Percentiles rank a stretch among this genome's conserved stretches.
These are phyloP conservation scores for Takakia lepidozioides DNA, from an alignment of 225 moss, liverwort and hornwort genomes.

Conservation along the genomic window DNA sequence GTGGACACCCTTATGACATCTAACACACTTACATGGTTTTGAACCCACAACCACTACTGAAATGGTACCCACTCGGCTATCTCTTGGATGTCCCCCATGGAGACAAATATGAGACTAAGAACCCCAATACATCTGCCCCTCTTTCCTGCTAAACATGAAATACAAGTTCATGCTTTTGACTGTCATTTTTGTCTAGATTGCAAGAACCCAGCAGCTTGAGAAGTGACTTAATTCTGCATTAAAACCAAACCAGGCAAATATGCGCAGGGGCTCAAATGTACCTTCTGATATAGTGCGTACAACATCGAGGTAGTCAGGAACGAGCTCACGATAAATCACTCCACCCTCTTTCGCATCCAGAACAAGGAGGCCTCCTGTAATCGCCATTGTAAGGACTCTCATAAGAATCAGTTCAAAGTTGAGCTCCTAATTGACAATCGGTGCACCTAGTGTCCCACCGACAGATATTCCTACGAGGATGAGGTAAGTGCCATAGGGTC, in stretches of 20 bases:
- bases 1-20: too few relatives aligned
- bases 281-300: slow-evolving; percentile 87
- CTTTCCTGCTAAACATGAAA: not conserved
- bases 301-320: slow-evolving; percentile 78
- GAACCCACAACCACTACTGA: too few relatives aligned
- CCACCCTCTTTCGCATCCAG: slow-evolving; percentile 71
- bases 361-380: slow-evolving; percentile 66
- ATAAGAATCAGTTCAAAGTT: too few relatives aligned
- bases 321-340: slow-evolving; percentile 65
- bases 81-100: too few relatives aligned
- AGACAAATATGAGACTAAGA: too few relatives aligned
- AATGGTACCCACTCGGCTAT: too few relatives aligned
- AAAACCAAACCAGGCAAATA: not conserved
- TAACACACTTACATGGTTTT: too few relatives aligned
- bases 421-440: too few relatives aligned
- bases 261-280: slow-evolving; percentile 5
- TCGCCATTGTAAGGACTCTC: slow-evolving; percentile 2
- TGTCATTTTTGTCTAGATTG: not conserved
- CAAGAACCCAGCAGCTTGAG: too few relatives aligned
- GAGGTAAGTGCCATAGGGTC: too few relatives aligned
- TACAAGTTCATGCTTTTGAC: not conserved
- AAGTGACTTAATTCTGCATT: not conserved
- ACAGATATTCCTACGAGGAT: too few relatives aligned
- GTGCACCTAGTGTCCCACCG: too few relatives aligned
- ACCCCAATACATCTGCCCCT: not conserved